Percentiles rank a stretch among this genome's conserved stretches.
Evolutionary conservation across 164 flowering plant species (phyloP).

Genomic region (Sextonia rubra): DNA sequence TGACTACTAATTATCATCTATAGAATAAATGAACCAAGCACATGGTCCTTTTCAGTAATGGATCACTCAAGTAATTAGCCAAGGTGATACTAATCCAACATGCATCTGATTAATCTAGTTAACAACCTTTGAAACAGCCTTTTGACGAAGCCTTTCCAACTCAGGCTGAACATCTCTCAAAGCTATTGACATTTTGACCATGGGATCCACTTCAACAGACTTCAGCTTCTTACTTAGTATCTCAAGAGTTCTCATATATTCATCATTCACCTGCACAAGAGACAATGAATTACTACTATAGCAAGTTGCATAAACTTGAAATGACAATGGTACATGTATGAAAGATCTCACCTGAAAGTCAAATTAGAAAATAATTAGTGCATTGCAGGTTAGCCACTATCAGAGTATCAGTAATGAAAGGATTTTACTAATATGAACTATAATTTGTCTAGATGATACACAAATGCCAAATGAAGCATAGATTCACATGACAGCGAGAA

Average conservation of each 20-base stretch:
- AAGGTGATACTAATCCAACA: constrained; percentile 5
- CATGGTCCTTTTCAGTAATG: not conserved
- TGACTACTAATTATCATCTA: not conserved
- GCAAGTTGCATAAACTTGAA: not conserved
- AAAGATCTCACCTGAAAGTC: too few relatives aligned
- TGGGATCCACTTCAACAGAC: constrained; percentile 70
- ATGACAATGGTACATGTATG: not conserved
- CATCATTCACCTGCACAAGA: constrained; percentile 83
- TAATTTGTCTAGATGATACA: not conserved
- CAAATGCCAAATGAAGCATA: too few relatives aligned
- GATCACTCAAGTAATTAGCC: not conserved
- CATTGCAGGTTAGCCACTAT: not conserved
- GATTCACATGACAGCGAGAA: too few relatives aligned
- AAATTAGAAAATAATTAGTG: not conserved
- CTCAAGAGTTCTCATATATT: constrained; percentile 85
- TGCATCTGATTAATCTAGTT: constrained; percentile 8
- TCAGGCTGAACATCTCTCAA: constrained; percentile 96
- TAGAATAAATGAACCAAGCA: not conserved
- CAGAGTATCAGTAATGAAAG: not conserved
- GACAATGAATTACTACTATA: not conserved
- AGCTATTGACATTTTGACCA: constrained; percentile 84
- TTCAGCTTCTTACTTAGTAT: constrained; percentile 85
- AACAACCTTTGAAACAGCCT: constrained; percentile 87
- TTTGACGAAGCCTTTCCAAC: constrained; percentile 90
- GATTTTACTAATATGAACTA: not conserved